Evolutionary conservation across 495 filamentous ascomycete species (phyloP).

Genomic region (Parachaetomium inaequale): DNA sequence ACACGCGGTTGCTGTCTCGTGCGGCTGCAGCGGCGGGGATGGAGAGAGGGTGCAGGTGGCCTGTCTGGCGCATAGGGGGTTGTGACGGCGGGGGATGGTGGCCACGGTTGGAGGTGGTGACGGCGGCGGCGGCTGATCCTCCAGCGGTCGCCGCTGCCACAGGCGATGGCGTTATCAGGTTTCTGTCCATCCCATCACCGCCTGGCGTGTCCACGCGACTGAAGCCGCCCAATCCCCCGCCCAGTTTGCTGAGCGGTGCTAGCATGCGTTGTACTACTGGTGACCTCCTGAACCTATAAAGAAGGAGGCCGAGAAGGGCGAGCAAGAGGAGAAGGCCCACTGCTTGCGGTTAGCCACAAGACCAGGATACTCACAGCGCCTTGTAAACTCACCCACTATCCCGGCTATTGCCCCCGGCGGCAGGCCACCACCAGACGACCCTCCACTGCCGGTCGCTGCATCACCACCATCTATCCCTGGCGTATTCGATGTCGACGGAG

Average conservation of each 20-base stretch:
- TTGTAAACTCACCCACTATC: constrained; percentile 11
- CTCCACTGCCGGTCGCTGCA: neutral
- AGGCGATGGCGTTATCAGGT: constrained; percentile 1
- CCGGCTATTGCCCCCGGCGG: constrained; percentile 17
- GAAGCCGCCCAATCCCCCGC: neutral
- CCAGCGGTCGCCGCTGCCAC: neutral
- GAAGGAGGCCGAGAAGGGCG: constrained; percentile 14
- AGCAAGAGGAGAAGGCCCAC: constrained; percentile 16
- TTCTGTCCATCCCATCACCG: constrained; percentile 12
- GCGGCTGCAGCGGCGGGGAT: neutral
- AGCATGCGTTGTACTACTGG: constrained; percentile 14
- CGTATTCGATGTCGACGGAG: neutral
- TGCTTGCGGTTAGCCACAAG: neutral
- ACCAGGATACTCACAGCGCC: neutral
- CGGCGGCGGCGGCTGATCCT: neutral
- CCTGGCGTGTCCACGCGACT: neutral
- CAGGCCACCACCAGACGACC: neutral
- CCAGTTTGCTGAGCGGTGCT: neutral
- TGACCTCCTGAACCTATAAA: constrained; percentile 14
- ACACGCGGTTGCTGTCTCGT: constrained; percentile 10
- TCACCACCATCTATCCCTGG: neutral
- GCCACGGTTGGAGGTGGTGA: neutral
- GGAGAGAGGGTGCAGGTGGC: neutral
- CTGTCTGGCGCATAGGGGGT: constrained; percentile 14
- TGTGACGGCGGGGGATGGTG: neutral